These are phyloP conservation scores for Chlorophyllum brunneum DNA, from an alignment of 768 basidiomycete genomes.

Conservation along the genomic window DNA sequence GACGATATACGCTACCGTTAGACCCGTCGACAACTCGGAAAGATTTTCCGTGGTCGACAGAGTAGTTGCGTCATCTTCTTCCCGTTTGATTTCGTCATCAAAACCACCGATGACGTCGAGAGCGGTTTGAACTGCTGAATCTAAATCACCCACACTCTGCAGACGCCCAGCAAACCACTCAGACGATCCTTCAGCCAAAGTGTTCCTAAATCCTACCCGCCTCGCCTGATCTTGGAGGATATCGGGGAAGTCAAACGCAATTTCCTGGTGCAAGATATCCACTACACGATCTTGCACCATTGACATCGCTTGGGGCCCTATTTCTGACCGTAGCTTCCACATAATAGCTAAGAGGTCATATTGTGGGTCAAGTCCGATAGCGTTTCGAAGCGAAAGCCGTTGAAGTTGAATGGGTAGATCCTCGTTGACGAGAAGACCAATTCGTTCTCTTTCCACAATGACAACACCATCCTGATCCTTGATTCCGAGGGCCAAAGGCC, in stretches of 20 bases:
- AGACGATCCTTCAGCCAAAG: constrained; percentile 54
- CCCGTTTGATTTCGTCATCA: constrained; percentile 67
- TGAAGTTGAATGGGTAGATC: constrained; percentile 64
- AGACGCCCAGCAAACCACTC: constrained; percentile 62
- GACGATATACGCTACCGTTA: constrained; percentile 59
- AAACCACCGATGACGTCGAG: constrained; percentile 73
- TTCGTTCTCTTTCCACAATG: constrained; percentile 75
- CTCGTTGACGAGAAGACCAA: constrained; percentile 58
- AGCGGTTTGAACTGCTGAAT: constrained; percentile 48
- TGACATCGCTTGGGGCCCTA: constrained; percentile 56
- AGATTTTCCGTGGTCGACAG: constrained; percentile 44
- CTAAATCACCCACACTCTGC: constrained; percentile 52
- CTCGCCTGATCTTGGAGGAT: constrained; percentile 65
- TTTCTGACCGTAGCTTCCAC: constrained; percentile 57
- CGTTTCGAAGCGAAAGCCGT: constrained; percentile 41
- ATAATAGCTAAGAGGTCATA: constrained; percentile 56
- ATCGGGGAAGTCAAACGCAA: constrained; percentile 73
- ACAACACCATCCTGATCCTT: constrained; percentile 45
- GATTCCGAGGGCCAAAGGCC: constrained; percentile 68
- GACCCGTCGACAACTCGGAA: constrained; percentile 59
- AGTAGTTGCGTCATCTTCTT: constrained; percentile 66
- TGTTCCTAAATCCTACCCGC: constrained; percentile 48
- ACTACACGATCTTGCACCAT: constrained; percentile 55
- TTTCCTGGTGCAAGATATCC: constrained; percentile 72
- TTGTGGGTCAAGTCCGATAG: constrained; percentile 40